Conservation (phyloP, 2,329 filamentous ascomycete genomes). For the Ophiostoma ulmi region DNA sequence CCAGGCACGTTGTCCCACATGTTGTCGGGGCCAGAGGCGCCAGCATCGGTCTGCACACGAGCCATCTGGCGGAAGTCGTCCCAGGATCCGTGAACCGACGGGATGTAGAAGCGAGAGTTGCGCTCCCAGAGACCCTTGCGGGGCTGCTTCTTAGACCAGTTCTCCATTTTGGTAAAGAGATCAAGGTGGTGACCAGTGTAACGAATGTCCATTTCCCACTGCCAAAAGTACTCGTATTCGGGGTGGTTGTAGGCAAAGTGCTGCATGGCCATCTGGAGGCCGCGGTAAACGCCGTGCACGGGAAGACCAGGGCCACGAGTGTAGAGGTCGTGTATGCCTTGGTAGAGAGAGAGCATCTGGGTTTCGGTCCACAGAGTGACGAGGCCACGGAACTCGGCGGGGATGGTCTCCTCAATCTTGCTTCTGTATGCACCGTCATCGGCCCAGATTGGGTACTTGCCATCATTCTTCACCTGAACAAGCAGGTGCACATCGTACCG, state of each 20-base stretch:
- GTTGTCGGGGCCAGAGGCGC: conserved; percentile 59
- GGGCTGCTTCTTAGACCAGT: conserved; percentile 67
- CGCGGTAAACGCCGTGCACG: conserved; percentile 88
- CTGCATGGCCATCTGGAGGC: conserved; percentile 89
- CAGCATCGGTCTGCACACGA: conserved; percentile 68
- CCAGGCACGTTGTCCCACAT: conserved; percentile 54
- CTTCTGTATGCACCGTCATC: conserved; percentile 63
- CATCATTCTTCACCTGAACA: conserved; percentile 75
- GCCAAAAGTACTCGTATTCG: conserved; percentile 89
- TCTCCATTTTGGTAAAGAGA: conserved; percentile 61
- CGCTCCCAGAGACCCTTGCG: conserved; percentile 78
- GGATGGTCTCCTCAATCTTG: conserved; percentile 63
- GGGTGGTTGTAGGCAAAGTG: conserved; percentile 85
- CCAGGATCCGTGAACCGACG: conserved; percentile 70
- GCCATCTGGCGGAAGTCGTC: conserved; percentile 75
- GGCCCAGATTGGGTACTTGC: conserved; percentile 70
- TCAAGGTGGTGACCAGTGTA: conserved; percentile 86
- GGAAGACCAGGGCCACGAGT: conserved; percentile 61
- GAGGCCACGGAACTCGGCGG: conserved; percentile 81
- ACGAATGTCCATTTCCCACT: conserved; percentile 91
- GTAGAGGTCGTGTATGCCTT: conserved; percentile 76
- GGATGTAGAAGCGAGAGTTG: conserved; percentile 71
- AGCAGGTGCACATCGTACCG: conserved; percentile 84
- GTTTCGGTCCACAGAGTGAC: conserved; percentile 90
- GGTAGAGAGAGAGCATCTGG: conserved; percentile 87